A percentile compares a stretch with the other conserved stretches of the same genome.
Conservation (phyloP, 371 early-diverging fungal species). For the Thermomucor indicae-seudaticae region DNA sequence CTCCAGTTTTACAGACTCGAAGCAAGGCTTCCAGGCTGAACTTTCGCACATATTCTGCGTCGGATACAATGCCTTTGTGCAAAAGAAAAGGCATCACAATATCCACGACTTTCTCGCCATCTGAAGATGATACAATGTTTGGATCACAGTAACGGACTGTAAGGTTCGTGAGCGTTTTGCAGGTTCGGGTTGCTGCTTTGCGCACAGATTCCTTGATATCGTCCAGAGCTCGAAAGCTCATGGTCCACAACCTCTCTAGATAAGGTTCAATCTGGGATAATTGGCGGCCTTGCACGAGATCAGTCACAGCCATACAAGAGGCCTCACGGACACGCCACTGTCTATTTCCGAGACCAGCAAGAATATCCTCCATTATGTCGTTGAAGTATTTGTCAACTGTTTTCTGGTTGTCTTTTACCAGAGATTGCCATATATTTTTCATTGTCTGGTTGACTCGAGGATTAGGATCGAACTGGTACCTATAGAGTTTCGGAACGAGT, state of each 20-base stretch:
- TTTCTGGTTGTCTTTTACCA: constrained; percentile 75
- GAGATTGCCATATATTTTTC: constrained; percentile 85
- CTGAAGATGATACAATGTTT: constrained; percentile 41
- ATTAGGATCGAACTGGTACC: constrained; percentile 87
- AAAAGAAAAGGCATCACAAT: constrained; percentile 86
- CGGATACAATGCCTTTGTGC: constrained; percentile 75
- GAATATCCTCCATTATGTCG: constrained; percentile 73
- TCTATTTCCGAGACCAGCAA: constrained; percentile 74
- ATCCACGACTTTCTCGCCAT: constrained; percentile 69
- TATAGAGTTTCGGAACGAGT: constrained; percentile 80
- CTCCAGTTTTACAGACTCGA: constrained; percentile 77
- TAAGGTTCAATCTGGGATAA: constrained; percentile 69
- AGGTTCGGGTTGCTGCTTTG: constrained; percentile 75
- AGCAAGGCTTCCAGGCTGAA: constrained; percentile 81
- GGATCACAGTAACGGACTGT: constrained; percentile 89
- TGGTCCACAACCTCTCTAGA: constrained; percentile 78
- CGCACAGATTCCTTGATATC: constrained; percentile 94
- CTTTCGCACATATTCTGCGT: constrained; percentile 84
- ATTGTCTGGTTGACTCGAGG: constrained; percentile 81
- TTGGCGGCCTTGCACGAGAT: constrained; percentile 71
- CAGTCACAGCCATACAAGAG: constrained; percentile 72
- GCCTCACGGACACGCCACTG: constrained; percentile 87
- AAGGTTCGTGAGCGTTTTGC: constrained; percentile 71
- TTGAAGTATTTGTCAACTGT: constrained; percentile 79
- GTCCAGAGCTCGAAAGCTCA: constrained; percentile 87